A percentile compares a stretch with the other conserved stretches of the same genome.
Evolutionary conservation across 2,329 filamentous ascomycete species (phyloP).

Genomic region (Neonectria hederae): DNA sequence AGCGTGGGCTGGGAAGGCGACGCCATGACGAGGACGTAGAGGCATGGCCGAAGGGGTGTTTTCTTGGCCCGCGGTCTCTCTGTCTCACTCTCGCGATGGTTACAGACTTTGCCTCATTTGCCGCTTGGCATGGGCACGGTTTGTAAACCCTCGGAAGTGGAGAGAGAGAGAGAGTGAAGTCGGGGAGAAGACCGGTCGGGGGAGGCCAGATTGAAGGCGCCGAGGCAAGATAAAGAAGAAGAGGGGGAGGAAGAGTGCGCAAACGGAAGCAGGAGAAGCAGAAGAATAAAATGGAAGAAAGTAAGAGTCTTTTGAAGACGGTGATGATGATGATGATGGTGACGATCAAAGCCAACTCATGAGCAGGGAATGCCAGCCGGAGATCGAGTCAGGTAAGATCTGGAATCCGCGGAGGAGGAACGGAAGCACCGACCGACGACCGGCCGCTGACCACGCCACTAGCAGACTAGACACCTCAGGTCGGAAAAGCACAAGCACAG

Average conservation of each 20-base stretch:
- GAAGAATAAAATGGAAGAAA: not conserved
- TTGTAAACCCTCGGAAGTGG: not conserved
- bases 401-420: conserved; percentile 13
- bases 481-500: conserved; percentile 20
- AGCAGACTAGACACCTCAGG: conserved; percentile 18
- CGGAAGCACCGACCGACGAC: conserved; percentile 14
- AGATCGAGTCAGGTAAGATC: conserved; percentile 25
- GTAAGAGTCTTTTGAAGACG: not conserved
- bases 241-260: not conserved
- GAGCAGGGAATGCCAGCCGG: conserved; percentile 8
- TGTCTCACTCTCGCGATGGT: conserved; percentile 3
- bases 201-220: conserved; percentile 9
- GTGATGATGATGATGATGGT: conserved; percentile 9
- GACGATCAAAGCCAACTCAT: conserved; percentile 10
- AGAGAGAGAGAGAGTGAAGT: not conserved
- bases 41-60: conserved; percentile 42
- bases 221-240: conserved; percentile 10
- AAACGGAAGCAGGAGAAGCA: not conserved
- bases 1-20: conserved; percentile 41
- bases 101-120: conserved; percentile 7
- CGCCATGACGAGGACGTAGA: conserved; percentile 47
- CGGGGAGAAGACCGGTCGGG: not conserved
- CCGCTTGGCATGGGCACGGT: conserved; percentile 21
- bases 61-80: not conserved
- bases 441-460: conserved; percentile 13